These are phyloP conservation scores for Globisporangium abappressorium DNA, from an alignment of 352 stramenopile genomes.

Conservation along the genomic window DNA sequence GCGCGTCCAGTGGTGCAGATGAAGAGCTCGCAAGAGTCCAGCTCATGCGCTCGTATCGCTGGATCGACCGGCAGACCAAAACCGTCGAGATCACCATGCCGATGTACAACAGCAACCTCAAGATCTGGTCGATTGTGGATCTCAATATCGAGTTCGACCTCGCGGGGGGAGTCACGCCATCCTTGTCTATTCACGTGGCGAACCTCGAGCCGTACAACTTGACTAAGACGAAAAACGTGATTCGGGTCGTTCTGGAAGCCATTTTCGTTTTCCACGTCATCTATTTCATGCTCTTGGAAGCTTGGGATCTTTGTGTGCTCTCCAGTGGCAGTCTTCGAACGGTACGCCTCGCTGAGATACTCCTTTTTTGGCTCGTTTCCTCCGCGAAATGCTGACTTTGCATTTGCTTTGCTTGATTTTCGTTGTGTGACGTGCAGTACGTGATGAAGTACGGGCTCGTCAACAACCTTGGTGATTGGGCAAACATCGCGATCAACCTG, in stretches of 20 bases:
- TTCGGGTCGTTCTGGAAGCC: conserved; percentile 39
- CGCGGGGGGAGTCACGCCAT: conserved; percentile 45
- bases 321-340: conserved; percentile 41
- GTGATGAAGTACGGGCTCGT: conserved; percentile 55
- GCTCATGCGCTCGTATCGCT: conserved; percentile 46
- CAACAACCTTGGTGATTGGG: conserved; percentile 69
- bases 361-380: neutral
- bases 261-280: conserved; percentile 48
- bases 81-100: conserved; percentile 49
- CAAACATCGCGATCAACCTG: conserved; percentile 55
- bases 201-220: conserved; percentile 75
- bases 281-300: conserved; percentile 59
- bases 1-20: conserved; percentile 25
- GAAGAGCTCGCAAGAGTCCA: conserved; percentile 32
- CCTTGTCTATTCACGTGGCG: conserved; percentile 43
- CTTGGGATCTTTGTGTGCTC: conserved; percentile 67
- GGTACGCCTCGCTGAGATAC: conserved; percentile 24
- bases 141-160: conserved; percentile 58
- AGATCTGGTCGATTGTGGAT: conserved; percentile 59
- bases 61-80: conserved; percentile 66
- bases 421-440: conserved; percentile 32
- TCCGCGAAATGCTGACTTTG: neutral
- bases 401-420: neutral
- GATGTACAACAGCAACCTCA: conserved; percentile 62
- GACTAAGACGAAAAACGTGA: conserved; percentile 39